Percentiles rank a stretch among this genome's conserved stretches.
Conservation (phyloP, 1,284 basidiomycete genomes). For the Sphagnurus paluster region DNA sequence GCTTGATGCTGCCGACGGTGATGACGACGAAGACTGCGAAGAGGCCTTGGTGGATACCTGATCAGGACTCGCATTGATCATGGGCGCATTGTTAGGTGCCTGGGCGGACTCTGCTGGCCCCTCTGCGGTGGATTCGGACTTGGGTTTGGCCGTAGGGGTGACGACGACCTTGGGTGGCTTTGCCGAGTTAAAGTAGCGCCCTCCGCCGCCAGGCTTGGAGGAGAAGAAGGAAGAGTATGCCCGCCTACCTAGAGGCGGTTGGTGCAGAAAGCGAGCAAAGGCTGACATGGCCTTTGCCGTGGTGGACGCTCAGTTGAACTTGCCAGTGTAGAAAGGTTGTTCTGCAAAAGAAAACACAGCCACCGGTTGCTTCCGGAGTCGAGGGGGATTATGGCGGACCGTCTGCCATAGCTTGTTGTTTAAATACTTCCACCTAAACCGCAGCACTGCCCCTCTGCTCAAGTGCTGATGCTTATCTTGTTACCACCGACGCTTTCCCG, state of each 20-base stretch:
- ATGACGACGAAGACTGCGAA: constrained; percentile 9
- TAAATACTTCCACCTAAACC: no score
- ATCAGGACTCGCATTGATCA: constrained; percentile 11
- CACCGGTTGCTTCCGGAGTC: constrained; percentile 13
- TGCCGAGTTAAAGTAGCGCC: constrained; percentile 70
- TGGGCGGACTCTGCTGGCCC: constrained; percentile 8
- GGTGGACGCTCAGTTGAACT: no score
- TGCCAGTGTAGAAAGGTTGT: constrained; percentile 13
- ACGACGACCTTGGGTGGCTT: constrained; percentile 60
- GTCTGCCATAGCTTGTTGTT: no score
- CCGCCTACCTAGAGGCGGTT: constrained; percentile 49
- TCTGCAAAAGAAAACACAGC: constrained; percentile 9
- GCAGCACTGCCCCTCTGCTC: no score
- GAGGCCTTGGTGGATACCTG: constrained; percentile 2
- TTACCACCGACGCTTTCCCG: no score
- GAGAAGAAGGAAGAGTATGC: constrained; percentile 78
- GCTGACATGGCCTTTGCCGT: constrained; percentile 33
- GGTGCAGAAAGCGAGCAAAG: constrained; percentile 50
- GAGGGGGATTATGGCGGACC: no score
- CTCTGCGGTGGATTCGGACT: constrained; percentile 17
- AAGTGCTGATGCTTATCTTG: no score
- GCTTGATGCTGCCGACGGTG: constrained; percentile 5
- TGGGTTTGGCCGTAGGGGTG: constrained; percentile 30
- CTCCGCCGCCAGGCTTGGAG: constrained; percentile 72
- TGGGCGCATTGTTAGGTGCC: constrained; percentile 1